phyloP scores from a whole-genome alignment of 73 alveolate genomes.

The Blepharisma japonicum region DNA sequence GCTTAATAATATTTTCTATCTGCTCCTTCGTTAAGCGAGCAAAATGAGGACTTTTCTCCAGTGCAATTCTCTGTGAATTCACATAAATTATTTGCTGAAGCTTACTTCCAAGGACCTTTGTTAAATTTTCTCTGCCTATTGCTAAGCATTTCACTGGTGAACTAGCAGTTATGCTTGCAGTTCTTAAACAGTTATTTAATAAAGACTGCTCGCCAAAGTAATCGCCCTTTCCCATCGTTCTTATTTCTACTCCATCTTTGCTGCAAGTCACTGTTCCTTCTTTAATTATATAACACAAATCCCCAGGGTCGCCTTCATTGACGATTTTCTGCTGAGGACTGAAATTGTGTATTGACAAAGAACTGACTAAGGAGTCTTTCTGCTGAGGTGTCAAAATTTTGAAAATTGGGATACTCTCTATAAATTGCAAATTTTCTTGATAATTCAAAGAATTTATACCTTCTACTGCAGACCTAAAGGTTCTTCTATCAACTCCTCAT shows the following conservation, averaged over 20 bases:
- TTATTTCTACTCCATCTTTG: slow-evolving; percentile 1
- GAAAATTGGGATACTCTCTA: slow-evolving; percentile 34
- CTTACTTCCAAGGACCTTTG: not conserved
- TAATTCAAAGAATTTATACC: slow-evolving; percentile 31
- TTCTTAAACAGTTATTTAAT: not conserved
- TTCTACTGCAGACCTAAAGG: slow-evolving; percentile 63
- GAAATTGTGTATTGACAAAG: not conserved
- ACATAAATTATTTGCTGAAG: slow-evolving; percentile 12
- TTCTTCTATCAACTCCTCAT: slow-evolving; percentile 87
- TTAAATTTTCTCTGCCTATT: not conserved
- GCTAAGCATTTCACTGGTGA: not conserved
- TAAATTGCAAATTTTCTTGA: slow-evolving; percentile 37
- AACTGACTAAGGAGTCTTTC: not conserved
- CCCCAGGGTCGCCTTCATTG: slow-evolving; percentile 2
- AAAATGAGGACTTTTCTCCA: slow-evolving; percentile 3
- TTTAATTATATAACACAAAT: not conserved
- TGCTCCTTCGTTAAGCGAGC: not conserved
- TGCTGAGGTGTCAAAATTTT: slow-evolving; percentile 6
- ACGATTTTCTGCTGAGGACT: not conserved
- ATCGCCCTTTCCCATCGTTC: not conserved
- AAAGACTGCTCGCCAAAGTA: not conserved
- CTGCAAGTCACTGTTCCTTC: slow-evolving; percentile 9
- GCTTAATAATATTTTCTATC: not conserved
- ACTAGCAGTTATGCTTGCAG: not conserved
- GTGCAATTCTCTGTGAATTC: slow-evolving; percentile 1